Conservation (phyloP, 169 alveolate species). For the Cryptosporidium sp. region DNA sequence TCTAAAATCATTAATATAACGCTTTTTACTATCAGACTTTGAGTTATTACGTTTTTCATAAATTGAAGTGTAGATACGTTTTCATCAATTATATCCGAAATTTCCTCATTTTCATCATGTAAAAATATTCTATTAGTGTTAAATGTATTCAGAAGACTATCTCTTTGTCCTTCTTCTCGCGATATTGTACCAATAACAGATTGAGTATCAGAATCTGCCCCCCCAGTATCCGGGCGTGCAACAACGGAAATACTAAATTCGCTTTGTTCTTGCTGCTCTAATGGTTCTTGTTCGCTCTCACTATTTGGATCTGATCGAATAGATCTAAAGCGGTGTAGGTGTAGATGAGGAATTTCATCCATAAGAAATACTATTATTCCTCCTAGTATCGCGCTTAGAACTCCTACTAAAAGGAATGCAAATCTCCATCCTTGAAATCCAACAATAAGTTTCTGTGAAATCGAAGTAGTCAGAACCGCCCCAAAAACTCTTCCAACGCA, state of each 20-base stretch:
- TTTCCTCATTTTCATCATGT: constrained; percentile 51
- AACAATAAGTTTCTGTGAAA: constrained; percentile 82
- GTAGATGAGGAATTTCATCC: constrained; percentile 83
- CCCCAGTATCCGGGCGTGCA: constrained; percentile 76
- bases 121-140: constrained; percentile 2
- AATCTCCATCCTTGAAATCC: constrained; percentile 87
- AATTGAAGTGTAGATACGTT: constrained; percentile 40
- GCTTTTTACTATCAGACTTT: constrained; percentile 55
- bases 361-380: constrained; percentile 82
- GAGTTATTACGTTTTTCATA: constrained; percentile 49
- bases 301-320: not conserved
- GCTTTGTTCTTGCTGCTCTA: constrained; percentile 52
- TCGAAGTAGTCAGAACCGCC: constrained; percentile 87
- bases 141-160: constrained; percentile 1
- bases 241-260: constrained; percentile 63
- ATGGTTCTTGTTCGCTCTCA: constrained; percentile 22
- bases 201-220: constrained; percentile 62
- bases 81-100: constrained; percentile 35
- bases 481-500: constrained; percentile 87
- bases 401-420: constrained; percentile 85
- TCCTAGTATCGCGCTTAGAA: constrained; percentile 81
- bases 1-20: constrained; percentile 79
- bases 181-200: constrained; percentile 14
- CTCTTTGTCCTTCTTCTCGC: constrained; percentile 48
- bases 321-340: constrained; percentile 40